Conservation (phyloP, 2,329 filamentous ascomycete species). For the Nothomitra cinnamomea region DNA sequence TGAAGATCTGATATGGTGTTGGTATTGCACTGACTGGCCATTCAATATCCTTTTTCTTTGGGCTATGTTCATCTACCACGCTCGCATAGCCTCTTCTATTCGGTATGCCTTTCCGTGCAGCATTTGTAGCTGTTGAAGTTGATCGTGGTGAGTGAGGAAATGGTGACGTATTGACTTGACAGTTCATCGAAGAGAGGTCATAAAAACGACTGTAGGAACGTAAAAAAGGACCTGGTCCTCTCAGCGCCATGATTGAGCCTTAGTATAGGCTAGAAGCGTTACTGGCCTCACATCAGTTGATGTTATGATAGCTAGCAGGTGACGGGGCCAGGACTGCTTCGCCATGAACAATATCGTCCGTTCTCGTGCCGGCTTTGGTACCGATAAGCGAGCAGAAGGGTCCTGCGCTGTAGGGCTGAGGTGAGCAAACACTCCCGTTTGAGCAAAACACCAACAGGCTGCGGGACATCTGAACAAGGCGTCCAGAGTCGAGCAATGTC, state of each 20-base stretch:
- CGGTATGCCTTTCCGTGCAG: neutral
- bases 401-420: neutral
- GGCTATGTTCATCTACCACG: neutral
- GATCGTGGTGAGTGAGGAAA: neutral
- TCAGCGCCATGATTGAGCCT: neutral
- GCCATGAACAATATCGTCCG: too few species aligned
- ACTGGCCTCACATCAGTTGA: neutral
- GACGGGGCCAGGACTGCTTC: too few species aligned
- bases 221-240: neutral
- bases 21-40: slow-evolving; percentile 31
- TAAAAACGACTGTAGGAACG: neutral
- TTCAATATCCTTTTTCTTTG: slow-evolving; percentile 9
- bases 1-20: slow-evolving; percentile 84
- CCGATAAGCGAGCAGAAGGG: neutral
- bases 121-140: neutral
- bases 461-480: neutral
- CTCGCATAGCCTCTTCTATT: neutral
- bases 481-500: neutral
- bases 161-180: neutral
- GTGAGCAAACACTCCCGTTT: neutral
- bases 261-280: too few species aligned
- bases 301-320: neutral
- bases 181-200: neutral
- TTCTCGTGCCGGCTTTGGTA: neutral
- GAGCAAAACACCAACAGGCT: neutral